Evolutionary conservation across 345 rosid genomes (phyloP).

Genomic region (Acer saccharum): DNA sequence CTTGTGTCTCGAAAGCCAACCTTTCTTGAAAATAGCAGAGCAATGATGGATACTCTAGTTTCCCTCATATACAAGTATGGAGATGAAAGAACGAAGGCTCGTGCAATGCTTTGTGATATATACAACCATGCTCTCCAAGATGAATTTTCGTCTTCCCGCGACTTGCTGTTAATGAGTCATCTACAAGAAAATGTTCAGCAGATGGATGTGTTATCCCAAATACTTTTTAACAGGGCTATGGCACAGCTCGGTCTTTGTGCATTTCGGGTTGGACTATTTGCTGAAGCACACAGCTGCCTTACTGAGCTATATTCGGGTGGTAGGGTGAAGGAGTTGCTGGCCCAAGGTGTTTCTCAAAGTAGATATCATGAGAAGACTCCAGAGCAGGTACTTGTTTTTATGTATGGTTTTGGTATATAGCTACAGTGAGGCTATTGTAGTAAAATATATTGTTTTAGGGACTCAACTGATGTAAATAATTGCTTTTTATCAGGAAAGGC

Average conservation of each 20-base stretch:
- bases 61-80: conserved; percentile 87
- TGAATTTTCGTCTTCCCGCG: conserved; percentile 76
- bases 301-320: conserved; percentile 91
- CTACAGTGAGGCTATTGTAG: no score
- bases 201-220: conserved; percentile 92
- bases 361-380: conserved; percentile 97
- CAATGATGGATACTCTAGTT: conserved; percentile 84
- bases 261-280: conserved; percentile 72
- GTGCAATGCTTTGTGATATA: conserved; percentile 97
- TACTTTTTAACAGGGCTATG: conserved; percentile 93
- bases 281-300: conserved; percentile 88
- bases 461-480: conserved; percentile 5
- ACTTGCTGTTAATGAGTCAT: conserved; percentile 91
- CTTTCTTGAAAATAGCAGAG: conserved; percentile 83
- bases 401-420: background rate
- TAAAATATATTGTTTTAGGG: background rate
- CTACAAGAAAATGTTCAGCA: conserved; percentile 85
- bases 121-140: conserved; percentile 86
- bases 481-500: conserved; percentile 60
- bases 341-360: conserved; percentile 94
- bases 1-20: conserved; percentile 85
- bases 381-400: conserved; percentile 60
- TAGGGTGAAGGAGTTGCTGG: conserved; percentile 91
- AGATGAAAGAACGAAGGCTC: conserved; percentile 97
- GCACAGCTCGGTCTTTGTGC: conserved; percentile 98